Evolutionary conservation across 2,329 filamentous ascomycete genomes (phyloP).

Genomic region (Hyphodiscus sp.): DNA sequence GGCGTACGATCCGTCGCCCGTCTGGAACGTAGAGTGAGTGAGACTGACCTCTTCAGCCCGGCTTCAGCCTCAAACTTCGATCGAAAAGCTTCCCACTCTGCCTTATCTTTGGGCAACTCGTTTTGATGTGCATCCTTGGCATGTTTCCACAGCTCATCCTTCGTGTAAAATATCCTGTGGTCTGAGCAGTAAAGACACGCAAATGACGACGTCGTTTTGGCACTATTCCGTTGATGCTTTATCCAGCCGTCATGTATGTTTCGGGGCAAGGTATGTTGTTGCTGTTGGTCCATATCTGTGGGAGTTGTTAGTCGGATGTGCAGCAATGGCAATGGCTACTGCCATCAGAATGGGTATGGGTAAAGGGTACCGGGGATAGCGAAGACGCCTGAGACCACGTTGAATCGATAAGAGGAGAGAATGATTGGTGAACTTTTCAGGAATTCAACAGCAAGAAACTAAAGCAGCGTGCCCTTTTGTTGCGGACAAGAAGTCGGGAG

Average conservation of each 20-base stretch:
- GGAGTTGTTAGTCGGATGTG: background rate
- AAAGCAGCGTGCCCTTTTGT: background rate
- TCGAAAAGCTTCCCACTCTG: conserved; percentile 7
- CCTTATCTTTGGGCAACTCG: conserved; percentile 10
- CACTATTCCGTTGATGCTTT: conserved; percentile 15
- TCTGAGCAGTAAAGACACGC: conserved; percentile 18
- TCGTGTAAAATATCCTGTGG: conserved; percentile 8
- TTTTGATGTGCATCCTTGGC: conserved; percentile 11
- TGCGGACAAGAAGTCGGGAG: background rate
- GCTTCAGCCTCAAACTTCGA: conserved; percentile 10
- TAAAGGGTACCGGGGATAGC: background rate
- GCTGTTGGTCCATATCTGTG: background rate
- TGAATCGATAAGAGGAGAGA: background rate
- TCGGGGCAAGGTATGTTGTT: conserved; percentile 7
- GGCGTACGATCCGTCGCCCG: background rate
- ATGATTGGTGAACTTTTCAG: background rate
- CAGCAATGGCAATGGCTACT: background rate
- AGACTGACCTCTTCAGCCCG: conserved; percentile 11
- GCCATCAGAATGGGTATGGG: background rate
- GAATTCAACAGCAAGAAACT: background rate
- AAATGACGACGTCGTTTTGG: conserved; percentile 16
- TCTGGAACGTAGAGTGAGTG: background rate
- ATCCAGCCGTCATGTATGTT: conserved; percentile 11
- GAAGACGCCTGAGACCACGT: background rate
- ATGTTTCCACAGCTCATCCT: conserved; percentile 18